Evolutionary conservation across 2,329 filamentous ascomycete species (phyloP), one percentile per base, ranked within the genome.

Genomic region (Colletotrichum lupini): DNA sequence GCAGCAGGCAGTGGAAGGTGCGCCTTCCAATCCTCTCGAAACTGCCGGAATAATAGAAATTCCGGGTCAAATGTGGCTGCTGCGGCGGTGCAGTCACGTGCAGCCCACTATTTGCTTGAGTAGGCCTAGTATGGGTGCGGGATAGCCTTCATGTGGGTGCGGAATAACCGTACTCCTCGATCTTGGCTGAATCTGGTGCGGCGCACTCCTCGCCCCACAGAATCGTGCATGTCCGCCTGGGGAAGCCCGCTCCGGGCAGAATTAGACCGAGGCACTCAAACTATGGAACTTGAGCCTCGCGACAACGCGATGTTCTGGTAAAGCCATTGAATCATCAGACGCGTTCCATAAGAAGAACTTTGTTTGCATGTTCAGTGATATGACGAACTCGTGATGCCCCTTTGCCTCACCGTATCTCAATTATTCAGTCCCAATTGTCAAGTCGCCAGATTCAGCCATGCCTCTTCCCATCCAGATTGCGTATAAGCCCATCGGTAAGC

Each of bases 401-500:
- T 59, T 12, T 66, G 8, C 24, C 46, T 22, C 11, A 68, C 11
- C 35, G 12, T 14, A n/a, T 22, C 37, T n/a, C n/a, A n/a, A 26
- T 30, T 7, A 26, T 42, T 19, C 53, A 37, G 14, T 14, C 19
- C 59, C 12, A 26, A 26, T 11, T n/a, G 1, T 28, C 5, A 46
- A 42, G 16, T 5, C 24, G 28, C 0, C 28, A 32, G 2, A 1
- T 35, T 11, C 52, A 46, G 66, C 6, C 37, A 75, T 75, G 74
- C 72, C 74, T n/a, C 64, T 69, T 52, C 65, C 72, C 2, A 55
- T 67, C 14, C 72, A 75, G 24, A 66, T 74, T 22, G 74, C 74
- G 32, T 57, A 69, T 62, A 75, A 75, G 53, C 65, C 72, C 0
- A 62, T 75, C 9, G 66, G 66, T 49, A 67, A 82, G 72, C 81